A percentile compares a stretch with the other conserved stretches of the same genome.
phyloP scores from a whole-genome alignment of 306 rosid genomes.

The Lithocarpus polystachyus region DNA sequence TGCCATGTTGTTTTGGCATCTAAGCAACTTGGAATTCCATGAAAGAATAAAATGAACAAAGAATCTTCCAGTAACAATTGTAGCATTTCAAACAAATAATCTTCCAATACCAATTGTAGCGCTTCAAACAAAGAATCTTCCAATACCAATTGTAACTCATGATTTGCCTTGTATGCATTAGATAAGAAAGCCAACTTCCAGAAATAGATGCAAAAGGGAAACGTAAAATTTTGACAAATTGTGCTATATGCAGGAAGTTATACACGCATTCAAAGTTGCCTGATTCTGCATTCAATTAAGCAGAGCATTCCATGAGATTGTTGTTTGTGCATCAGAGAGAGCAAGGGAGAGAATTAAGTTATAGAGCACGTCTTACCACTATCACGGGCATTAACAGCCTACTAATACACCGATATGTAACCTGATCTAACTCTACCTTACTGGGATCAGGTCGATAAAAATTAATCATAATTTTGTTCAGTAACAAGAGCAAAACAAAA shows the following conservation, averaged over 20 bases:
- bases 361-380: slow-evolving; percentile 2
- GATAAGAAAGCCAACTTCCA: neutral
- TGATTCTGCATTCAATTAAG: neutral
- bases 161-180: no score
- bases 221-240: neutral
- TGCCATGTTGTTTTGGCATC: neutral
- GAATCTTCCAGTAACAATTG: neutral
- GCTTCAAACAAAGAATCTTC: neutral
- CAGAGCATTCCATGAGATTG: neutral
- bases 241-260: neutral
- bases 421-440: slow-evolving; percentile 18
- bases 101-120: neutral
- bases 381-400: slow-evolving; percentile 7
- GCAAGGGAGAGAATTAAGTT: neutral
- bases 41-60: neutral
- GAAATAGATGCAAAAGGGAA: neutral
- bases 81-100: neutral
- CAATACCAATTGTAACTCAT: no score
- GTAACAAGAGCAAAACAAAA: slow-evolving; percentile 18
- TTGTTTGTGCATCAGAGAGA: neutral
- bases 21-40: neutral
- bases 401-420: slow-evolving; percentile 9
- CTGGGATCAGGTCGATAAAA: slow-evolving; percentile 22
- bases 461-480: slow-evolving; percentile 36
- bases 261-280: neutral